Base-by-base conservation (phyloP, 371 early-diverging fungal species). In the Rhizopus sp. region DNA sequence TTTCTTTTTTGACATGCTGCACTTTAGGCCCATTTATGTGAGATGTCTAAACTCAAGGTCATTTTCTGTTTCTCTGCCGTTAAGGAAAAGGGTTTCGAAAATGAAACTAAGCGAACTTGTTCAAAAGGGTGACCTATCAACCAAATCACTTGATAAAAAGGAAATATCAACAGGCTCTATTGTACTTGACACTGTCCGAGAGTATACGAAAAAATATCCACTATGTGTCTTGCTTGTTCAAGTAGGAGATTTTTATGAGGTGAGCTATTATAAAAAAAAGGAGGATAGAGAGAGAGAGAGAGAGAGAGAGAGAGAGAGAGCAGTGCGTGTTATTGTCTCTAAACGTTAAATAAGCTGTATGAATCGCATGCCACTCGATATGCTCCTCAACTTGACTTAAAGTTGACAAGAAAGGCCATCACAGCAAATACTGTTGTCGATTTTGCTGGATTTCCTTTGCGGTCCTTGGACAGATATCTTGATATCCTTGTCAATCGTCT, bases 191-290 rank as follows among this genome's bases (percentile, higher is more conserved):
- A 60, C 74, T 8, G 90, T 90, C n/a, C 71, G 87, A 39, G 80
- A 85, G 45, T 78, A 81, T 55, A 87, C 85, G n/a, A 67, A 75
- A 35, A 62, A 83, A 34, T 82, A 93, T 62, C 93, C 93, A 0
- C 61, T 82, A 5, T 90, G 92, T 60, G 87, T 95, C 9, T 70
- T 95, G 3, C 77, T 96, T 16, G 84, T 90, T n/a, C 90, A 94
- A 63, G 95, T 96, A 9, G 98, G 98, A 16, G 89, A 90, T 49
- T 96, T 97, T 65, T 97, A 93, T 63, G 98, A 97, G 80, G 86
- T 88, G 81, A 51, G 38, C 4, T 41, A 1, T 23, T 16, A 29
- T 23, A 32, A 17, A 23, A 10, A 12, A 5, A 7, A 46, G 4
- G 1, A 51, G 5, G n/a, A 2, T n/a, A n/a, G n/a, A n/a, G n/a